phyloP scores from a whole-genome alignment of 2,329 filamentous ascomycete species.

The Lomentospora prolificans region DNA sequence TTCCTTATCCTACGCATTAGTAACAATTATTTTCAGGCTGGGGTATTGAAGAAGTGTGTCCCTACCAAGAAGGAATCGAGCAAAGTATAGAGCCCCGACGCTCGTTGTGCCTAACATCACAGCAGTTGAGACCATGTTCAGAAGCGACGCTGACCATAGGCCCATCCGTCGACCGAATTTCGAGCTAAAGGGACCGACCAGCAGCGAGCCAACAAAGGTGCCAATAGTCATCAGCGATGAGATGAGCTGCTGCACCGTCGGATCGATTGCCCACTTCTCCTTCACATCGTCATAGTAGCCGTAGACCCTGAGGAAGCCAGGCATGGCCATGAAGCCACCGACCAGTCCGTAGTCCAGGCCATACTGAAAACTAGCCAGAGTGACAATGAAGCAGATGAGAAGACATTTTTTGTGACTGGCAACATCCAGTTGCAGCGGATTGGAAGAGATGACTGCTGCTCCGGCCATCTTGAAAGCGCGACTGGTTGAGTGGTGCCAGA shows the following conservation, averaged over 20 bases:
- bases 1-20: slow-evolving; percentile 13
- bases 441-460: slow-evolving; percentile 12
- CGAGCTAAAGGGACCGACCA: slow-evolving; percentile 20
- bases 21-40: not conserved
- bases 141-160: slow-evolving; percentile 18
- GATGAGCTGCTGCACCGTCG: slow-evolving; percentile 25
- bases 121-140: slow-evolving; percentile 19
- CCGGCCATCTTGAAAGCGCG: slow-evolving; percentile 2
- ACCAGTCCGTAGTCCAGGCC: slow-evolving; percentile 23
- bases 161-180: slow-evolving; percentile 18
- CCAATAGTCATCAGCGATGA: slow-evolving; percentile 25
- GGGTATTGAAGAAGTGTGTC: not conserved
- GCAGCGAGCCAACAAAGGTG: slow-evolving; percentile 21
- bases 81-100: slow-evolving; percentile 20
- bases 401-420: slow-evolving; percentile 20
- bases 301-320: slow-evolving; percentile 21
- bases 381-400: slow-evolving; percentile 19
- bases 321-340: slow-evolving; percentile 16
- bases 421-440: slow-evolving; percentile 19
- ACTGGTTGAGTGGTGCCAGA: not conserved
- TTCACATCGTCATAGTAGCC: slow-evolving; percentile 19
- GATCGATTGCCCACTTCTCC: slow-evolving; percentile 21
- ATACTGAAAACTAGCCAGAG: slow-evolving; percentile 24
- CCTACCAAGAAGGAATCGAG: slow-evolving; percentile 20
- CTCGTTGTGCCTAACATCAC: slow-evolving; percentile 21